Evolutionary conservation across 2,329 filamentous ascomycete genomes (phyloP).

Genomic region (Microascus cirrosus): DNA sequence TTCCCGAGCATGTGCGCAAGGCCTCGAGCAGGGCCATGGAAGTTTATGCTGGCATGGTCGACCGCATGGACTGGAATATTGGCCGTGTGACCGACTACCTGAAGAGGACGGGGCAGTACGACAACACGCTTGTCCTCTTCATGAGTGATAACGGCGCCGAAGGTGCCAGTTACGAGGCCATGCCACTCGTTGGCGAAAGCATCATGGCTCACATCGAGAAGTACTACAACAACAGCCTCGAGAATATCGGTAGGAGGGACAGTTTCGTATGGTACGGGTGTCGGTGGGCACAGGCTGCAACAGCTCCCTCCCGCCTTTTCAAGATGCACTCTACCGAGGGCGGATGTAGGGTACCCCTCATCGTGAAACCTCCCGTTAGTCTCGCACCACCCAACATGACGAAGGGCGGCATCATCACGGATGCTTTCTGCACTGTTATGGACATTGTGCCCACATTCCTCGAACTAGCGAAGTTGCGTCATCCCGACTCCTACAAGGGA

Average conservation of each 20-base stretch:
- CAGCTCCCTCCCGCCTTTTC: conserved; percentile 36
- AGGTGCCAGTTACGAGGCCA: conserved; percentile 35
- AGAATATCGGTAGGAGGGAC: conserved; percentile 24
- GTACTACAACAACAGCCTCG: conserved; percentile 37
- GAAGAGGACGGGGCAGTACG: conserved; percentile 31
- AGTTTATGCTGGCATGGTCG: conserved; percentile 42
- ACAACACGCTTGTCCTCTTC: conserved; percentile 43
- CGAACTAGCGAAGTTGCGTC: too few relatives aligned
- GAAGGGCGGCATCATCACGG: too few relatives aligned
- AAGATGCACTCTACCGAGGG: conserved; percentile 15
- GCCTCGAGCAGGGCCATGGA: conserved; percentile 15
- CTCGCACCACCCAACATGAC: too few relatives aligned
- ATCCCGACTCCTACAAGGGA: too few relatives aligned
- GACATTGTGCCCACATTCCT: too few relatives aligned
- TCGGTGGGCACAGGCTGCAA: conserved; percentile 36
- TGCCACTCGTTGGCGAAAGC: conserved; percentile 16
- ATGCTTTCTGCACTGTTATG: too few relatives aligned
- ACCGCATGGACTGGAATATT: conserved; percentile 37
- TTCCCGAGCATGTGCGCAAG: conserved; percentile 7
- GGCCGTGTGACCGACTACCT: conserved; percentile 37
- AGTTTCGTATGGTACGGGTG: conserved; percentile 41
- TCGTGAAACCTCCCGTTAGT: too few relatives aligned
- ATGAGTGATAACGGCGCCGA: conserved; percentile 45
- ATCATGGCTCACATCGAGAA: conserved; percentile 18
- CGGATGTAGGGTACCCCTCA: not conserved